Percentiles rank a stretch among this genome's conserved stretches.
These are phyloP conservation scores for Periconia macrospinosa DNA, from an alignment of 2,329 filamentous ascomycete species.

Conservation along the genomic window DNA sequence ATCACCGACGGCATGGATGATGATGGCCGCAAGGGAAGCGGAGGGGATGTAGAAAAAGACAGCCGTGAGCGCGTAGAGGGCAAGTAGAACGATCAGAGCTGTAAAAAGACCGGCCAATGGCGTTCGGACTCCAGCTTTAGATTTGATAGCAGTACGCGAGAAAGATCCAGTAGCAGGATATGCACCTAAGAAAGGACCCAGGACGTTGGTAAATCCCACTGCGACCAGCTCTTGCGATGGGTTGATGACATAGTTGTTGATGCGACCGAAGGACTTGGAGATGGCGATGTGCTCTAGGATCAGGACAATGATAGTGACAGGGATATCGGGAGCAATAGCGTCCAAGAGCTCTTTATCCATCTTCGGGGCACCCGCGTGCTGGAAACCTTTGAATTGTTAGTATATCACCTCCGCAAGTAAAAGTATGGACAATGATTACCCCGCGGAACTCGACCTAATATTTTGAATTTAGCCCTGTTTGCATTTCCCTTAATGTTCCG, in stretches of 20 bases:
- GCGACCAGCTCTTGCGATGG: constrained; percentile 95
- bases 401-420: background rate
- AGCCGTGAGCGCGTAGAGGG: constrained; percentile 83
- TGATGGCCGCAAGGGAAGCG: constrained; percentile 79
- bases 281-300: constrained; percentile 97
- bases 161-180: constrained; percentile 96
- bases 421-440: constrained; percentile 47
- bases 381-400: constrained; percentile 56
- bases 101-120: constrained; percentile 90
- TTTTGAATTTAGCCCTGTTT: constrained; percentile 67
- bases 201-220: constrained; percentile 85
- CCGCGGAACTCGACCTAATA: constrained; percentile 75
- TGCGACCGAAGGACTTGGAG: constrained; percentile 90
- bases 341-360: constrained; percentile 68
- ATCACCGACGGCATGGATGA: constrained; percentile 94
- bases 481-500: constrained; percentile 55
- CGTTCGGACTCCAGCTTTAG: constrained; percentile 91
- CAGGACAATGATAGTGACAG: constrained; percentile 85
- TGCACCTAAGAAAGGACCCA: constrained; percentile 86
- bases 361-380: constrained; percentile 72
- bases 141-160: constrained; percentile 94
- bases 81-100: constrained; percentile 79
- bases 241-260: constrained; percentile 97
- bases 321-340: constrained; percentile 72
- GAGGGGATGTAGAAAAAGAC: constrained; percentile 94